These are phyloP conservation scores for Lentinula sp. DNA, from an alignment of 768 basidiomycete species.

Conservation along the genomic window DNA sequence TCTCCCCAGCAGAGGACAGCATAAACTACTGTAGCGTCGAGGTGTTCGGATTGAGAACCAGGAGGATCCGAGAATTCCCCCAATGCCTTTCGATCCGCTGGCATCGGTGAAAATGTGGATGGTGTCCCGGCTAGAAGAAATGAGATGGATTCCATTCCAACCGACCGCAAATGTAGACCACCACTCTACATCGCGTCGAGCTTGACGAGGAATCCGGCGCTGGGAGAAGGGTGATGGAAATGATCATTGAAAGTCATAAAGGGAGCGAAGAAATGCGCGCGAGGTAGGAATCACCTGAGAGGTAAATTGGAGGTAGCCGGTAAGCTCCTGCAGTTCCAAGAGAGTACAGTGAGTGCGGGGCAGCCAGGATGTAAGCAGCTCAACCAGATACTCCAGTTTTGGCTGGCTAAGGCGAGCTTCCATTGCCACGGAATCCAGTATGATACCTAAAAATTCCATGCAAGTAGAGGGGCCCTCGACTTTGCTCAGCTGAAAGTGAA, in stretches of 20 bases:
- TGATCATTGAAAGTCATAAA: not conserved
- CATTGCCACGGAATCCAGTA: slow-evolving; percentile 13
- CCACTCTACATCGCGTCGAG: not conserved
- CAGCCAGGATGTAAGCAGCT: not conserved
- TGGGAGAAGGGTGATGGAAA: not conserved
- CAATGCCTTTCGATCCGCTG: not conserved
- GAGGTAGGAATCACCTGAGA: not conserved
- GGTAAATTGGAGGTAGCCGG: not conserved
- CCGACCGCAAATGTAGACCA: not conserved
- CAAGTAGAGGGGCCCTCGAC: not conserved
- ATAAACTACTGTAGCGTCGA: not conserved
- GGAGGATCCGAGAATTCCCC: not conserved
- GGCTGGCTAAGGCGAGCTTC: slow-evolving; percentile 5
- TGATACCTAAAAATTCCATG: slow-evolving; percentile 1
- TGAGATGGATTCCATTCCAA: slow-evolving; percentile 7
- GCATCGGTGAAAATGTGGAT: not conserved
- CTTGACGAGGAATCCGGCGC: not conserved
- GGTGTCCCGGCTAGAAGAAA: not conserved
- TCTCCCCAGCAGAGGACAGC: too few species aligned
- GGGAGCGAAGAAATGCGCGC: not conserved
- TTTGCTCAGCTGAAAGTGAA: slow-evolving; percentile 12
- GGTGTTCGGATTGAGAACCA: not conserved
- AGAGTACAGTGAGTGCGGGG: slow-evolving; percentile 1
- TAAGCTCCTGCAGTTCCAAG: slow-evolving; percentile 11
- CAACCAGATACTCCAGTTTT: not conserved